phyloP scores from a whole-genome alignment of 2,329 filamentous ascomycete species.

The Phaeosphaeria sp. region DNA sequence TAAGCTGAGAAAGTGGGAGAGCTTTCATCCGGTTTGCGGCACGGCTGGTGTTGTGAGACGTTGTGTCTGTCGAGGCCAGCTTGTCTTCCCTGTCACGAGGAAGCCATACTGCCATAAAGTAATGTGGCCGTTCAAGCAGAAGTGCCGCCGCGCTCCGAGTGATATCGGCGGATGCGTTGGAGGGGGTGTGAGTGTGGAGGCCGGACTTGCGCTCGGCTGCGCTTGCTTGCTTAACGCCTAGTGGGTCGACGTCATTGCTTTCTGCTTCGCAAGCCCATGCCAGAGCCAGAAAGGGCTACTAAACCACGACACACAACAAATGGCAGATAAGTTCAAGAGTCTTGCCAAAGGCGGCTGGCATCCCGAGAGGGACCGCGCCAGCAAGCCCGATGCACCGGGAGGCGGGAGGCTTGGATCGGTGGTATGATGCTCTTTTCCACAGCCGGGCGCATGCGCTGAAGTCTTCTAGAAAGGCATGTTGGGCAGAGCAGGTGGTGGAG shows the following conservation, averaged over 20 bases:
- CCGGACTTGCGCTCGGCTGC: not conserved
- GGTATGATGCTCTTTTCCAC: slow-evolving; percentile 55
- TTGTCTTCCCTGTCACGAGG: not conserved
- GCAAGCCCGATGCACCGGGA: slow-evolving; percentile 26
- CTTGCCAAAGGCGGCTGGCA: slow-evolving; percentile 59
- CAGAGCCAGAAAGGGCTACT: not conserved
- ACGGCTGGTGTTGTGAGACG: not conserved
- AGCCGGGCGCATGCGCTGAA: not conserved
- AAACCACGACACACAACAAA: slow-evolving; percentile 18
- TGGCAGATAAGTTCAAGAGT: slow-evolving; percentile 44
- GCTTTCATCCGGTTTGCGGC: not conserved
- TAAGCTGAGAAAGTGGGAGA: not conserved
- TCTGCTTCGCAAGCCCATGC: not conserved
- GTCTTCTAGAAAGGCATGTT: slow-evolving; percentile 62
- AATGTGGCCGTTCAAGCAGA: not conserved
- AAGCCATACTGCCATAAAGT: not conserved
- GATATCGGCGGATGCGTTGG: not conserved
- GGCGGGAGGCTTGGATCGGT: slow-evolving; percentile 61
- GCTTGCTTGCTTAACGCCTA: not conserved
- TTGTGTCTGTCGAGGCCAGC: not conserved
- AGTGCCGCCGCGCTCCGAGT: not conserved
- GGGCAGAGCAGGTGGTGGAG: slow-evolving; percentile 43
- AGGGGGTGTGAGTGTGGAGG: not conserved
- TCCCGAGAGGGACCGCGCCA: slow-evolving; percentile 39
- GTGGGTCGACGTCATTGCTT: not conserved